Evolutionary conservation across 257 asterid species (phyloP), one percentile per base, ranked within the genome.

Genomic region (Voacanga thouarsii): DNA sequence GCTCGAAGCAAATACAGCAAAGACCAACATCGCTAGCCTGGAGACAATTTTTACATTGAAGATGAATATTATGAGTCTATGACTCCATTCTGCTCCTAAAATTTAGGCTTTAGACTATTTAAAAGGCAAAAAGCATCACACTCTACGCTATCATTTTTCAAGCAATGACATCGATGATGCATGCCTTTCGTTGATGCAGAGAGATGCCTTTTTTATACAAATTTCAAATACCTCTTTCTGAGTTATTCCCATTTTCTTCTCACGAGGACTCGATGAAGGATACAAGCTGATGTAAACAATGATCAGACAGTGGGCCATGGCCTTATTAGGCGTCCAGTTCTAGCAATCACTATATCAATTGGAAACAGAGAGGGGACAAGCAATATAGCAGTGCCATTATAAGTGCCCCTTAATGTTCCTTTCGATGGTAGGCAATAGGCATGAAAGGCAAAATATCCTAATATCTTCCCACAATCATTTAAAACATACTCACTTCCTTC

Each of bases 1-100:
- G 93, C 83, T 93, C 97, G 11, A 93, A 93, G 89, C 97, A 93
- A 72, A 93, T 93, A 89, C 94, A 88, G 82, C 98, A 93, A 57
- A 90, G 84, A 56, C 88, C 91, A 2, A 84, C 72, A 5, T 89
- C 92, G 24, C 83, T 80, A n/a, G 76, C 89, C 97, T 92, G 90
- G 45, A 7, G n/a, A 33, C 30, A 56, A 59, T 71, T 16, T 37
- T 55, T 59, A 2, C 50, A 26, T 41, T 55, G 12, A n/a, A 75
- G 37, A 53, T 24, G 15, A 59, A 12, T 44, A 41, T 15, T 30
- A 24, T 12, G 24, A 23, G 44, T 51, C 21, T 30, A 24, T 12
- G 24, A 23, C 53, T 51, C 24, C 70, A 56, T 24, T 50, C 41
- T 24, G 53, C 28, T 70, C 57, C 28, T 47, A n/a, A 33, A 65